Evolutionary conservation across 495 filamentous ascomycete genomes (phyloP).

Genomic region (Hypoxylon fragiforme): DNA sequence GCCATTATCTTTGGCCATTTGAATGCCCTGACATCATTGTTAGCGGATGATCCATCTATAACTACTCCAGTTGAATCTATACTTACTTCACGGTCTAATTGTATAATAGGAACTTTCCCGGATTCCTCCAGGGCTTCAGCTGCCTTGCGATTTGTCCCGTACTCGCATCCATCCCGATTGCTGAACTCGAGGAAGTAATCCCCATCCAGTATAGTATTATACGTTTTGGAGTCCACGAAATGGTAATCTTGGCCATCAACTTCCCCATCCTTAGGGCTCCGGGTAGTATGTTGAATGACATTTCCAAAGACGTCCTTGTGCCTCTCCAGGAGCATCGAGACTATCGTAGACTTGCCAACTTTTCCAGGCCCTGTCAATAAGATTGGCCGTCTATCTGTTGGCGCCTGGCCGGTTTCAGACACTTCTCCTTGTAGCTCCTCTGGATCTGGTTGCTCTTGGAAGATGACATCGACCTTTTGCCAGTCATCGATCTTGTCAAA

Average conservation of each 20-base stretch:
- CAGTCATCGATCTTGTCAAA: slow-evolving; percentile 89
- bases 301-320: slow-evolving; percentile 48
- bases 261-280: slow-evolving; percentile 50
- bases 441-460: slow-evolving; percentile 44
- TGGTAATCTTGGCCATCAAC: slow-evolving; percentile 47
- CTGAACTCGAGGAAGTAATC: slow-evolving; percentile 55
- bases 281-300: slow-evolving; percentile 48
- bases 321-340: slow-evolving; percentile 45
- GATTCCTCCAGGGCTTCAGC: slow-evolving; percentile 49
- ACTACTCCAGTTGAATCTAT: not conserved
- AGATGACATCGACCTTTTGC: slow-evolving; percentile 62
- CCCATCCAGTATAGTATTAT: slow-evolving; percentile 54
- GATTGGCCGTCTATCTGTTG: slow-evolving; percentile 48
- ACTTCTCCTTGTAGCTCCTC: slow-evolving; percentile 33
- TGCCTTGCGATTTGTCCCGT: slow-evolving; percentile 51
- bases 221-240: slow-evolving; percentile 52
- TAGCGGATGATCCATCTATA: slow-evolving; percentile 6
- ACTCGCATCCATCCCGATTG: slow-evolving; percentile 45
- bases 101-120: slow-evolving; percentile 54
- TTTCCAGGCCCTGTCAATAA: slow-evolving; percentile 50
- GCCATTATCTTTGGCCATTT: slow-evolving; percentile 70
- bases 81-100: slow-evolving; percentile 61
- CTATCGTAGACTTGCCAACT: slow-evolving; percentile 44
- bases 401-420: slow-evolving; percentile 33
- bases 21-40: slow-evolving; percentile 58